Base-by-base conservation (phyloP, 352 stramenopile genomes). In the Pythium chondricola region DNA sequence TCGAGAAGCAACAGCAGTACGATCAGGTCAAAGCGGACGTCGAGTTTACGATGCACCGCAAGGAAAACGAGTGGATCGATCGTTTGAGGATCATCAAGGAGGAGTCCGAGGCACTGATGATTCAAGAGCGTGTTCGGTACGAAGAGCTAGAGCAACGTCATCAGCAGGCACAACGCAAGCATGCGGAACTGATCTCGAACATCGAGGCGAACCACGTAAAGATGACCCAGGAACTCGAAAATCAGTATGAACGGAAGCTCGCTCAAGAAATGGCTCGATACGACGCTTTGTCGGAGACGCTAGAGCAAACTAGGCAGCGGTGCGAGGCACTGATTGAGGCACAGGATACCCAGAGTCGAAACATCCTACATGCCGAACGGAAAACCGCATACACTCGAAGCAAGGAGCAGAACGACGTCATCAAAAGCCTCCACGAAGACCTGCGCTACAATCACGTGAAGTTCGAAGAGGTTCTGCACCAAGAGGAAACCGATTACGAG, bases 161-260 rank as follows among this genome's bases (percentile, higher is more conserved):
- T 30, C 77, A 94, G 20, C 60, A 72, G n/a, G 49, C 67, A 5
- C 66, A 69, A 22, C 66, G 85, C 11, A 88, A 95, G 43, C 76
- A 94, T 36, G 53, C 61, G 0, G 82, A 91, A 46, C 76, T 92
- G n/a, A 66, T 95, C 25, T 68, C 79, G 2, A 69, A 89, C 18
- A 71, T 83, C 24, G 82, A 89, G 40, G 74, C 67, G 0, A 85
- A 74, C 35, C 80, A 94, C 30, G 77, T 87, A 7, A 91, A 87
- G 35, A 83, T 93, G 58, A 85, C 72, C 0, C 74, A 95, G 53
- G 87, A 97, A 38, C 69, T 96, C 4, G 87, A 96, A 53, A 97
- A 97, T 43, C 79, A 96, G 52, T 97, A 96, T 56, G 88, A 97
- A 48, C 77, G 88, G 18, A 93, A 94, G 33, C 58, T 97, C 0